Base-by-base conservation (phyloP, 331 rosid species). In the Ulmus americana region DNA sequence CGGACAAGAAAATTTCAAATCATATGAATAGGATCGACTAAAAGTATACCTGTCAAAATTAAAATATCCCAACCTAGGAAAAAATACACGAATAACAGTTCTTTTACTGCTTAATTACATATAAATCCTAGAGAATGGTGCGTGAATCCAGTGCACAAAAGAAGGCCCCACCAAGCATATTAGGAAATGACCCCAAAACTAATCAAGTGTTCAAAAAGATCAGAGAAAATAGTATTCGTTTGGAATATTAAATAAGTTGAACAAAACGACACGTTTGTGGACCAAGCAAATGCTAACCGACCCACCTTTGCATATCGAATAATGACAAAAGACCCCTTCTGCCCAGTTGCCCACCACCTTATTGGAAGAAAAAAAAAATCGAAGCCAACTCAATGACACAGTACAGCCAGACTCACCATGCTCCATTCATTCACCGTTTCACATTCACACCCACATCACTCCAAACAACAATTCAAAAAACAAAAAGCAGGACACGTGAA, bases 391-490 rank as follows among this genome's bases (percentile, higher is more conserved):
- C 52, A 61, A 22, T 61, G 52, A 44, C 65, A 43, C 51, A 1
- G 44, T 6, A 35, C 4, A 41, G 4, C 15, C 35, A 28, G 3
- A 28, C 64, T 8, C 14, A 13, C 47, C 20, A 8, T 22, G 39
- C 55, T 50, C 55, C 8, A 14, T 5, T 50, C 22, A 39, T 53
- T 44, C 35, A 28, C 35, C 35, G 35, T 28, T 28, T 28, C 35
- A 2, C 35, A 28, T 28, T 20, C 28, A 41, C 12, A 47, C n/a
- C 39, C 28, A 41, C 12, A 47, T 8, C 39, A 28, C 10, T 45
- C 68, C 68, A 63, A 22, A 40, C 44, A 20, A 63, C 68, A 63
- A 6, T 9, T 45, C 18, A 12, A 5, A 63, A 5, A 63, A 8
- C 40, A 7, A 63, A 45, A 63, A 45, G 55, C 55, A 16, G 46